Evolutionary conservation across 2,329 filamentous ascomycete species (phyloP).

Genomic region (Fusarium palustre): DNA sequence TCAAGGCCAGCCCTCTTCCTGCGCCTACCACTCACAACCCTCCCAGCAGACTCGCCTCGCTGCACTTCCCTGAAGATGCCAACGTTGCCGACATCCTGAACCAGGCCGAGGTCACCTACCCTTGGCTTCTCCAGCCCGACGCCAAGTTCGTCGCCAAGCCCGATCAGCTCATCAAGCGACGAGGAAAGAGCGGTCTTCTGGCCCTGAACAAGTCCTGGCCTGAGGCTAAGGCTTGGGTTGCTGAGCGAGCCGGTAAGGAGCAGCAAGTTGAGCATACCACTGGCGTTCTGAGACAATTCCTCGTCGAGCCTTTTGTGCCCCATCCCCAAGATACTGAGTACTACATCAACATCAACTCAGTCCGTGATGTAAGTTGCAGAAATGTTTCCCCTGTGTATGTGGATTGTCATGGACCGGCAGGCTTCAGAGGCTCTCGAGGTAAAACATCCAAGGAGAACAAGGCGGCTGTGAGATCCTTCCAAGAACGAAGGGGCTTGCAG

Average conservation of each 20-base stretch:
- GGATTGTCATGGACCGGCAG: slow-evolving; percentile 5
- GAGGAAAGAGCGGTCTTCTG: slow-evolving; percentile 97
- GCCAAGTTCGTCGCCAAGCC: slow-evolving; percentile 98
- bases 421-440: not conserved
- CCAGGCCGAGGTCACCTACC: slow-evolving; percentile 96
- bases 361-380: slow-evolving; percentile 87
- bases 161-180: slow-evolving; percentile 99
- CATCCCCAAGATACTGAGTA: slow-evolving; percentile 97
- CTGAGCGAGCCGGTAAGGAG: slow-evolving; percentile 88
- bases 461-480: slow-evolving; percentile 14
- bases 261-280: slow-evolving; percentile 93
- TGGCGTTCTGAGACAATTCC: slow-evolving; percentile 91
- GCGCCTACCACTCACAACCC: slow-evolving; percentile 88
- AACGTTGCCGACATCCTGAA: slow-evolving; percentile 86
- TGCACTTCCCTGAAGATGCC: slow-evolving; percentile 92
- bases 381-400: slow-evolving; percentile 42
- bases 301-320: slow-evolving; percentile 98
- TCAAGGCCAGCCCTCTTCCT: slow-evolving; percentile 97
- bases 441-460: not conserved
- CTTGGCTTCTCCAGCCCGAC: slow-evolving; percentile 86
- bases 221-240: slow-evolving; percentile 94
- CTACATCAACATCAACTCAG: slow-evolving; percentile 99
- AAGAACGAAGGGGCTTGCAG: slow-evolving; percentile 17
- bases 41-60: slow-evolving; percentile 87
- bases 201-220: slow-evolving; percentile 97